Conservation (phyloP, 768 basidiomycete genomes). For the Heimioporus sp. region DNA sequence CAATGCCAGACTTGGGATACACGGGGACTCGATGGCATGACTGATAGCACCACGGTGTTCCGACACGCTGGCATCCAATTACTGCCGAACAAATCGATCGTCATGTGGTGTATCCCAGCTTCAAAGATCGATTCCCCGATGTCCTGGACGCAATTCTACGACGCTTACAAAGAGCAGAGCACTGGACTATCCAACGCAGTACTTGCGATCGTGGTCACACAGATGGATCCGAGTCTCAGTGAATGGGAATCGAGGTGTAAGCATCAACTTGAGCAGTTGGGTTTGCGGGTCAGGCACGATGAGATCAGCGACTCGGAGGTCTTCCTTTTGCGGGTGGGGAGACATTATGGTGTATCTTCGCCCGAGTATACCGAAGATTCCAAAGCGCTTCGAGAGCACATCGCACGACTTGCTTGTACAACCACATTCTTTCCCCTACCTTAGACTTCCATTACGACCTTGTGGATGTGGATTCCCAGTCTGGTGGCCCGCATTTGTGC, state of each 20-base stretch:
- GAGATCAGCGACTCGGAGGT: not conserved
- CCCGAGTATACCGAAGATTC: not conserved
- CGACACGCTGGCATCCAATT: not conserved
- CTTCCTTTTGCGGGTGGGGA: not conserved
- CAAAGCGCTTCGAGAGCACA: not conserved
- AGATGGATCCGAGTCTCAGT: not conserved
- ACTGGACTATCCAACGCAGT: not conserved
- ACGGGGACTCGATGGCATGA: not conserved
- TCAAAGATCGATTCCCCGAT: not conserved
- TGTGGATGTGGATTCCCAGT: too few species aligned
- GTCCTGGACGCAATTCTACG: not conserved
- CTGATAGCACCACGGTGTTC: not conserved
- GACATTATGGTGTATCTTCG: not conserved
- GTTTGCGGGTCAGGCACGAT: not conserved
- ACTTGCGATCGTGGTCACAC: not conserved
- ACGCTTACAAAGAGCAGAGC: not conserved
- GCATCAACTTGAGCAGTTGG: not conserved
- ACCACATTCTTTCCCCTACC: too few species aligned
- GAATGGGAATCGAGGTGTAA: not conserved
- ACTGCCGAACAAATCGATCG: not conserved
- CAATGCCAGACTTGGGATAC: not conserved
- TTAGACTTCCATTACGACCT: too few species aligned
- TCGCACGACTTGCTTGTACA: not conserved
- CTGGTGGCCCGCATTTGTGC: too few species aligned
- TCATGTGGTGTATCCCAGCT: not conserved